phyloP scores from a whole-genome alignment of 805 yeast species.

The Groenewaldozyma tartarivorans region DNA sequence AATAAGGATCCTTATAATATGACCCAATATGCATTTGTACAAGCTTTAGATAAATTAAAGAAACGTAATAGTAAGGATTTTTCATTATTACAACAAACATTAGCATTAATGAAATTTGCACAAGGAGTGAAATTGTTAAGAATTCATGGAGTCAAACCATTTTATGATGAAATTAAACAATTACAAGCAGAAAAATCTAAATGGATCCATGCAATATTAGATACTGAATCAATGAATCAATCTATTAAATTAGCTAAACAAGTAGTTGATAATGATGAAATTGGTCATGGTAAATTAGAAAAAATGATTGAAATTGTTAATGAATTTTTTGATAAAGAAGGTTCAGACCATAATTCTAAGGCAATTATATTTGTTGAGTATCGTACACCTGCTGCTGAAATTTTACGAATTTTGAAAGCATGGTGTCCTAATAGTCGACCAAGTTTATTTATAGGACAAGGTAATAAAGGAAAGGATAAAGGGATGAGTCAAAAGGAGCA shows the following conservation, averaged over 20 bases:
- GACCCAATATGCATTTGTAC: slow-evolving; percentile 63
- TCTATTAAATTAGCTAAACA: background rate
- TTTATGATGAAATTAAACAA: slow-evolving; percentile 51
- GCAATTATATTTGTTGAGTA: slow-evolving; percentile 83
- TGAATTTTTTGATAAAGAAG: slow-evolving; percentile 36
- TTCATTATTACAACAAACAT: slow-evolving; percentile 6
- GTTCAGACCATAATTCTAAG: slow-evolving; percentile 32
- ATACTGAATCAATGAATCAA: slow-evolving; percentile 34
- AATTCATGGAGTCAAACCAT: slow-evolving; percentile 75
- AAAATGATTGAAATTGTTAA: slow-evolving; percentile 47
- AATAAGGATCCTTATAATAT: slow-evolving; percentile 57
- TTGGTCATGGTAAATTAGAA: slow-evolving; percentile 69
- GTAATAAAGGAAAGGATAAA: slow-evolving; percentile 12
- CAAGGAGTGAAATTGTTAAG: slow-evolving; percentile 42
- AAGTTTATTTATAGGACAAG: slow-evolving; percentile 87
- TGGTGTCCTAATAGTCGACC: slow-evolving; percentile 37
- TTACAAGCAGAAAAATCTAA: slow-evolving; percentile 30
- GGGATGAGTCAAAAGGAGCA: slow-evolving; percentile 82
- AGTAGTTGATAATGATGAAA: background rate
- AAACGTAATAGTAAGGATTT: slow-evolving; percentile 11
- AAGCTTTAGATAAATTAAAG: slow-evolving; percentile 45
- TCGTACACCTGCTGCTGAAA: slow-evolving; percentile 84
- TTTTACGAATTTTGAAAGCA: slow-evolving; percentile 48
- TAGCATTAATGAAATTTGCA: slow-evolving; percentile 53
- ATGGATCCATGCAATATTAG: slow-evolving; percentile 36